Percentiles rank a stretch among this genome's conserved stretches.
These are phyloP conservation scores for Monosporascus sp. DNA, from an alignment of 2,329 filamentous ascomycete genomes.

Conservation along the genomic window DNA sequence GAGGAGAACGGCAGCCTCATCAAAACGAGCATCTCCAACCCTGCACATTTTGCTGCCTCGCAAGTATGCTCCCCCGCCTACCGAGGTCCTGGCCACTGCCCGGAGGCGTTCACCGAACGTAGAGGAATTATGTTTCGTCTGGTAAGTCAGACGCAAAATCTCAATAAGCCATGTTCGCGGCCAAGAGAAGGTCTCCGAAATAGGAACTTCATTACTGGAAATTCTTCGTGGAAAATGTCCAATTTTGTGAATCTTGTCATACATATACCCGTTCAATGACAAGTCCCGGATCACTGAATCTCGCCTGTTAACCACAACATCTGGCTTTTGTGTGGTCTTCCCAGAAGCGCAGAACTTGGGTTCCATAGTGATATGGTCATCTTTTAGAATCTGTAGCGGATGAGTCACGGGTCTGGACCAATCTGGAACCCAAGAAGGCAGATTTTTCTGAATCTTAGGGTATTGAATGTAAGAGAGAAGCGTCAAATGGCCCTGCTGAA, in stretches of 20 bases:
- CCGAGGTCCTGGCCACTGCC: slow-evolving; percentile 1
- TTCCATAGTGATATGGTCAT: slow-evolving; percentile 1
- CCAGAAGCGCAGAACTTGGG: not conserved
- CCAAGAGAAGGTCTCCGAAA: not conserved
- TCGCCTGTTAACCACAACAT: too few relatives aligned
- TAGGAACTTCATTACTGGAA: slow-evolving; percentile 1
- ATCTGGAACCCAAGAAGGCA: slow-evolving; percentile 21
- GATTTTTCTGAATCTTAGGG: not conserved
- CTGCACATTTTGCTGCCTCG: too few relatives aligned
- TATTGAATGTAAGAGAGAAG: slow-evolving; percentile 15
- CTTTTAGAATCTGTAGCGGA: slow-evolving; percentile 5
- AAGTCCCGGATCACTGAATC: too few relatives aligned
- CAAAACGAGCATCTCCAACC: too few relatives aligned
- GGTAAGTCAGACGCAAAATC: slow-evolving; percentile 5
- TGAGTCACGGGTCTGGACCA: slow-evolving; percentile 15
- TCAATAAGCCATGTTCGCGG: slow-evolving; percentile 4
- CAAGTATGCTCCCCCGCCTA: not conserved
- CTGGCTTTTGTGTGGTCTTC: too few relatives aligned
- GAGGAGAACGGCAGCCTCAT: too few relatives aligned
- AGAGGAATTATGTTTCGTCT: not conserved
- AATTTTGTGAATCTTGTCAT: too few relatives aligned
- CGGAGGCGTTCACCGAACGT: slow-evolving; percentile 3
- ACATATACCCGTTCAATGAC: too few relatives aligned
- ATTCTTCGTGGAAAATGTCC: not conserved
- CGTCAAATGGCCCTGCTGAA: slow-evolving; percentile 8